Percentiles rank a stretch among this genome's conserved stretches.
Conservation (phyloP, 768 basidiomycete species). For the Tulasnella sp. region DNA sequence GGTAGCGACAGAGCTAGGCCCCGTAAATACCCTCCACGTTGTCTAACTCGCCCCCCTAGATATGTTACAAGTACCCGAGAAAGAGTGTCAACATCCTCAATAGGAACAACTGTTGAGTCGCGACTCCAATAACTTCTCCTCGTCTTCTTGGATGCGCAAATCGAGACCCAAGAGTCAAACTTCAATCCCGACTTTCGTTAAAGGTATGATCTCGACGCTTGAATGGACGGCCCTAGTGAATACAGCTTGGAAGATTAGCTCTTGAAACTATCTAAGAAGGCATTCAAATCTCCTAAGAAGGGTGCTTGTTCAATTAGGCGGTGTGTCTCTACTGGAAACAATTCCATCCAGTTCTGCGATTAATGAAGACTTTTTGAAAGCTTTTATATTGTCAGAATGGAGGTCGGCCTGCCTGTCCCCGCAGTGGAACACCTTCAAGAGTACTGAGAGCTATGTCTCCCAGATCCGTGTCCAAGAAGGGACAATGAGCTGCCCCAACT, state of each 20-base stretch:
- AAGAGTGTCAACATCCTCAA: no score
- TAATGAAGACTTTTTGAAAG: constrained; percentile 72
- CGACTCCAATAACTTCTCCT: constrained; percentile 99
- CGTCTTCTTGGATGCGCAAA: constrained; percentile 60
- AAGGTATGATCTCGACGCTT: no score
- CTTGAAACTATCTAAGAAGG: neutral
- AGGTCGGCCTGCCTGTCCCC: constrained; percentile 40
- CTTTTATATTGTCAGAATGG: constrained; percentile 86
- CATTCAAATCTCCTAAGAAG: neutral
- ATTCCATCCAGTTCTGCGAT: constrained; percentile 51
- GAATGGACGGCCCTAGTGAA: no score
- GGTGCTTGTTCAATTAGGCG: constrained; percentile 53
- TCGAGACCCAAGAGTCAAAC: constrained; percentile 75
- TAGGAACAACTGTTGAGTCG: no score
- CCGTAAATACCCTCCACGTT: no score
- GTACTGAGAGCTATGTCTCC: neutral
- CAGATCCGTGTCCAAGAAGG: constrained; percentile 92
- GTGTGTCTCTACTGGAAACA: constrained; percentile 67
- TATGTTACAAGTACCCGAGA: no score
- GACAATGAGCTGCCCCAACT: constrained; percentile 85
- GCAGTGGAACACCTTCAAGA: no score
- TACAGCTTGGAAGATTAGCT: constrained; percentile 60
- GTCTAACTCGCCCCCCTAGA: no score
- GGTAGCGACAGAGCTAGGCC: no score
- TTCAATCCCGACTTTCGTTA: constrained; percentile 84